Evolutionary conservation across 2,329 filamentous ascomycete genomes (phyloP).

Genomic region (Huntiella moniliformis): DNA sequence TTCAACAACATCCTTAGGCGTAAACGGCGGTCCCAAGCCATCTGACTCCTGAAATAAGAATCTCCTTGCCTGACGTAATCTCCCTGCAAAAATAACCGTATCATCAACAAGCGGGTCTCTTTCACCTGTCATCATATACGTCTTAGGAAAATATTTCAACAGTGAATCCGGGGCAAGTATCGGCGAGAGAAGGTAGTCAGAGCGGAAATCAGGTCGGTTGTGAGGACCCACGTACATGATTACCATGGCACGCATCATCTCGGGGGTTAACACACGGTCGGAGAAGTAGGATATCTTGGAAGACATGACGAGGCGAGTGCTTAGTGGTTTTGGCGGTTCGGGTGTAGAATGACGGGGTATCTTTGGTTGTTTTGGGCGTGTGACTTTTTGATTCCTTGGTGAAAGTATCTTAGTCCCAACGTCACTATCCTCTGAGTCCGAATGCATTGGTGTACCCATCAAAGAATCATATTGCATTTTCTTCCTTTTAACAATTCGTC

Average conservation of each 20-base stretch:
- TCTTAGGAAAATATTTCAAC: constrained; percentile 76
- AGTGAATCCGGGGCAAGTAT: constrained; percentile 73
- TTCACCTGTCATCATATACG: constrained; percentile 85
- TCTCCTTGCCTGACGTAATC: constrained; percentile 42
- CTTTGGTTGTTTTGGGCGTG: constrained; percentile 1
- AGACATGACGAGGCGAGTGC: constrained; percentile 78
- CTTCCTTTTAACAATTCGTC: constrained; percentile 62
- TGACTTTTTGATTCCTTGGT: not conserved
- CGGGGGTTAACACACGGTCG: constrained; percentile 80
- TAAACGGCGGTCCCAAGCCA: too few species aligned
- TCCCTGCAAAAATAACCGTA: constrained; percentile 85
- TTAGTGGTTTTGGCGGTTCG: constrained; percentile 36
- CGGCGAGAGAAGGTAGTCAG: constrained; percentile 79
- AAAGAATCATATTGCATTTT: constrained; percentile 74
- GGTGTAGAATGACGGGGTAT: constrained; percentile 12
- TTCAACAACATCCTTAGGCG: constrained; percentile 32
- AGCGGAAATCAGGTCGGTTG: constrained; percentile 78
- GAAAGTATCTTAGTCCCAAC: not conserved
- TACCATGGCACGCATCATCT: constrained; percentile 99
- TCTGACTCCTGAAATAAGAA: constrained; percentile 10
- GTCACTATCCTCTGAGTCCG: constrained; percentile 47
- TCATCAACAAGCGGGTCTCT: constrained; percentile 91
- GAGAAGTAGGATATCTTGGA: constrained; percentile 99
- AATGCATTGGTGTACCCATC: constrained; percentile 65
- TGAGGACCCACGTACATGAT: constrained; percentile 92